Base-by-base conservation (phyloP, 345 rosid genomes). In the Chamaenerion angustifolium region DNA sequence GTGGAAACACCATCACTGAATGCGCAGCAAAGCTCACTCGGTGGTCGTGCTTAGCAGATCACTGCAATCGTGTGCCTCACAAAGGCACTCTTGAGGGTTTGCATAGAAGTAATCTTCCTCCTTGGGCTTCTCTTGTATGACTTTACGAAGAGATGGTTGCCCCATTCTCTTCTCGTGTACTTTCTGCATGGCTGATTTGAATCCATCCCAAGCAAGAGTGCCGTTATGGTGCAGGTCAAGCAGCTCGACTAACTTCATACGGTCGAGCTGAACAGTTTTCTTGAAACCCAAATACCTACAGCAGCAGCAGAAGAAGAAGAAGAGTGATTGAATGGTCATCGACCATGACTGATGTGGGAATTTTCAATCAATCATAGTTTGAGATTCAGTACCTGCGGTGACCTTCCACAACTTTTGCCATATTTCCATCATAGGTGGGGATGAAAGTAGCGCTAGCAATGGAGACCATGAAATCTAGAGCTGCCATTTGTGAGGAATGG, bases 401-500 rank as follows among this genome's bases (percentile, higher is more conserved):
- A 59, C 98, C 98, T 80, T 87, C 96, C 70, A 87, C 98, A 16
- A 87, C 78, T 69, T 82, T 92, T 60, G 98, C 98, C 98, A 92
- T 87, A 72, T 92, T 92, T 43, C 98, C 98, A 51, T 92, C 87
- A 58, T 87, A 84, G 16, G 98, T 87, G 11, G 96, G 98, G 48
- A 92, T 62, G 69, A 92, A 92, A 43, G 88, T 82, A 62, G 78
- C 51, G 72, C 98, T 92, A 60, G 96, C 95, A 45, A 81, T 65
- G 11, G 93, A 87, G 51, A 92, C 98, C 79, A 87, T 82, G 55
- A 84, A 92, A 72, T 92, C 98, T 48, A 92, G 68, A 53, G 98
- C 98, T 41, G 96, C 98, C 98, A 92, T 92, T 71, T 92, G 98
- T 52, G 96, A 87, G 14, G 96, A 87, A 79, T 92, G 98, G 65